Base-by-base conservation (phyloP, 768 basidiomycete genomes). In the Hygrocybe punicea region DNA sequence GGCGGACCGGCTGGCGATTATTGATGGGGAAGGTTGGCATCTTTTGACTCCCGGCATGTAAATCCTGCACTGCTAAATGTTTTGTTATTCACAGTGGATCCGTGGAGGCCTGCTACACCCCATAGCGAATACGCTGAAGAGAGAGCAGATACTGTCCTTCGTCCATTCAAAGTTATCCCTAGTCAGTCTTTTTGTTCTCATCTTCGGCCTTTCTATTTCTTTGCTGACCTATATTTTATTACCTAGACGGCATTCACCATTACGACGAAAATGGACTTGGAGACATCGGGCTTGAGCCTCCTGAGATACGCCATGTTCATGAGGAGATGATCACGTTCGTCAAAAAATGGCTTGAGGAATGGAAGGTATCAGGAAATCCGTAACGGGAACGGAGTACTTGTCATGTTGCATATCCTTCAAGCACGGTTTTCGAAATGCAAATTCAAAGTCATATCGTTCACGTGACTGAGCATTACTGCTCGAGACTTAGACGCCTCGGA, bases 31-130 rank as follows among this genome's bases (percentile, higher is more conserved):
- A 80, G 81, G 89, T 87, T 47, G 7, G 73, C 63, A 1, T 29
- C 29, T 36, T 33, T 51, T 25, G 25, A 14, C 10, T 54, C 29
- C 34, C 44, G 34, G 45, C 58, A 9, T 14, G 34, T 48, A 21
- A 16, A 19, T 37, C 25, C 14, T 19, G 35, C 16, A 36, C 4
- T 35, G 16, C 52, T 44, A 6, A 49, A 33, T 21, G 45, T 21
- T 21, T 36, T 6, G 11, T 44, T 40, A 57, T 36, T 45, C 23
- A 34, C 34, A 91, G 90, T 89, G 33, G 93, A 96, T 71, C 93
- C 93, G 14, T 97, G 93, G 93, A 81, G 87, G 56, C 91, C 93
- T 0, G 84, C 84, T 62, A 92, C 90, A 9, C 90, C 91, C 0
- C 91, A 91, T 67, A 89, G 89, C 60, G 76, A 81, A 50, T 82